These are phyloP conservation scores for Nakataea oryzae DNA, from an alignment of 2,329 filamentous ascomycete genomes.

Conservation along the genomic window DNA sequence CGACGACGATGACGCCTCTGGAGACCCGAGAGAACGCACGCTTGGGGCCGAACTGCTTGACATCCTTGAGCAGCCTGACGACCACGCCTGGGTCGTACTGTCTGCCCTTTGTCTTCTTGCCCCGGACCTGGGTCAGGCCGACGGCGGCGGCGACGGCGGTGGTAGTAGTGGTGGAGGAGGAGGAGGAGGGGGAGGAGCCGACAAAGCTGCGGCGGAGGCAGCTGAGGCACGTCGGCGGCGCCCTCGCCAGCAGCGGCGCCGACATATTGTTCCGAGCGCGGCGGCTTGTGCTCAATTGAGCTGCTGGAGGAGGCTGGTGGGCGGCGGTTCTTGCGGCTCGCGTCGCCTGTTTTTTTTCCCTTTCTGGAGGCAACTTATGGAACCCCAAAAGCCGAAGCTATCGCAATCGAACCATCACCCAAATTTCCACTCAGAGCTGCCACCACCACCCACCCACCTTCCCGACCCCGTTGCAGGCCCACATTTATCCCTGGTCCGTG, in stretches of 20 bases:
- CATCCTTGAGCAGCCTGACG: constrained; percentile 30
- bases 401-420: neutral
- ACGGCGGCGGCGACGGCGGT: constrained; percentile 11
- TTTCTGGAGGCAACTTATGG: too few relatives aligned
- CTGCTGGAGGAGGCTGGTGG: neutral
- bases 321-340: neutral
- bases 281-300: neutral
- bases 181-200: constrained; percentile 5
- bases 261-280: neutral
- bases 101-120: constrained; percentile 21
- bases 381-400: too few relatives aligned
- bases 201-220: constrained; percentile 19
- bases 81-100: constrained; percentile 28
- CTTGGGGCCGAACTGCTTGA: constrained; percentile 27
- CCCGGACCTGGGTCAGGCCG: constrained; percentile 21
- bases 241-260: neutral
- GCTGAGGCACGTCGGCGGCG: constrained; percentile 19
- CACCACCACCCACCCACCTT: too few relatives aligned
- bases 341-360: neutral
- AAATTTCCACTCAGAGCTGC: too few relatives aligned
- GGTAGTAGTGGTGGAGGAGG: neutral
- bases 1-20: neutral
- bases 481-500: neutral
- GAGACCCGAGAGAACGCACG: constrained; percentile 12
- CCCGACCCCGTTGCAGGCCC: too few relatives aligned